Conservation (phyloP, 805 yeast species). For the Candida odintsovae region DNA sequence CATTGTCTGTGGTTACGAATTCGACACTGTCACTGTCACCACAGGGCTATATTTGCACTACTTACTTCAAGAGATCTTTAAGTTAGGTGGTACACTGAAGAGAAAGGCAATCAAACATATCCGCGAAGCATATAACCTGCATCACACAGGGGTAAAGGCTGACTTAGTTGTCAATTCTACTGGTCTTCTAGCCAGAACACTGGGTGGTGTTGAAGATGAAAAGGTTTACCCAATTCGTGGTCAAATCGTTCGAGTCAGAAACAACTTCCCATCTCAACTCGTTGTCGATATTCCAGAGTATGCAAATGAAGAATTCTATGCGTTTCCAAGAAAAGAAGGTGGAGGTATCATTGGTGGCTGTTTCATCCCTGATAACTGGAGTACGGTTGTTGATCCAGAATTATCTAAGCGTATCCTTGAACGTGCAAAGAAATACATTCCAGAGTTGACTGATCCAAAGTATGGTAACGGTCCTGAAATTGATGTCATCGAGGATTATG, state of each 20-base stretch:
- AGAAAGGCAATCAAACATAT: slow-evolving; percentile 38
- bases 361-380: slow-evolving; percentile 26
- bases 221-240: slow-evolving; percentile 51
- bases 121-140: slow-evolving; percentile 42
- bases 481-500: slow-evolving; percentile 45
- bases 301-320: slow-evolving; percentile 44
- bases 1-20: slow-evolving; percentile 40
- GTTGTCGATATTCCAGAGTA: slow-evolving; percentile 30
- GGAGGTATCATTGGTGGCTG: slow-evolving; percentile 63
- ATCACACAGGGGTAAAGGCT: slow-evolving; percentile 34
- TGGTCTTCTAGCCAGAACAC: slow-evolving; percentile 42
- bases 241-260: slow-evolving; percentile 40
- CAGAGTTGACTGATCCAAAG: slow-evolving; percentile 28
- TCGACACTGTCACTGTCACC: slow-evolving; percentile 52
- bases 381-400: slow-evolving; percentile 32
- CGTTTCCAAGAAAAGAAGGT: slow-evolving; percentile 73
- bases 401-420: slow-evolving; percentile 39
- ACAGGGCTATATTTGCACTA: slow-evolving; percentile 52
- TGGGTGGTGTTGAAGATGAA: slow-evolving; percentile 42
- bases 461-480: slow-evolving; percentile 30
- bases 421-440: slow-evolving; percentile 21
- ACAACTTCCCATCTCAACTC: slow-evolving; percentile 20
- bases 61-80: slow-evolving; percentile 39
- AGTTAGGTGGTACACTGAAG: slow-evolving; percentile 42
- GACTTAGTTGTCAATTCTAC: slow-evolving; percentile 52